A percentile compares a stretch with the other conserved stretches of the same genome.
These are phyloP conservation scores for Achaetomium macrosporum DNA, from an alignment of 2,329 filamentous ascomycete species.

Conservation along the genomic window DNA sequence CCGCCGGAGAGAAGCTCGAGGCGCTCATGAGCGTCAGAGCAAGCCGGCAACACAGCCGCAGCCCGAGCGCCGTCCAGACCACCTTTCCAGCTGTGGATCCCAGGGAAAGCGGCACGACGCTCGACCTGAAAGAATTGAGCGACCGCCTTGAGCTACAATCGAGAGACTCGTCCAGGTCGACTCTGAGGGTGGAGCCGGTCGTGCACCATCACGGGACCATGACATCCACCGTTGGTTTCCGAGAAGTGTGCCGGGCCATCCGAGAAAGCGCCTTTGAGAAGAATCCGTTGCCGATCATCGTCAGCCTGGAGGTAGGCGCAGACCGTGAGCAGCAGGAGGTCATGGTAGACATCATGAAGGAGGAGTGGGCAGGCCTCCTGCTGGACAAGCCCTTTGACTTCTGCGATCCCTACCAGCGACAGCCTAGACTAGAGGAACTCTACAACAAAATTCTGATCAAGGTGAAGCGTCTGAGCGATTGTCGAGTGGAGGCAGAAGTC, in stretches of 20 bases:
- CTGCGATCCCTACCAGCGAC: constrained; percentile 46
- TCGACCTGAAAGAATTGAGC: constrained; percentile 32
- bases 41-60: constrained; percentile 35
- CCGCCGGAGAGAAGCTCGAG: constrained; percentile 36
- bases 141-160: constrained; percentile 24
- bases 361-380: constrained; percentile 74
- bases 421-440: constrained; percentile 67
- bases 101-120: constrained; percentile 24
- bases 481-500: constrained; percentile 26
- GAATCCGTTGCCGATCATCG: constrained; percentile 75
- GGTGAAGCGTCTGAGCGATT: constrained; percentile 55
- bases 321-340: constrained; percentile 75
- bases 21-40: constrained; percentile 26
- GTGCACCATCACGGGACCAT: constrained; percentile 79
- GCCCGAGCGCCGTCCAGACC: constrained; percentile 33
- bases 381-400: constrained; percentile 53
- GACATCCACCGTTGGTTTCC: constrained; percentile 79
- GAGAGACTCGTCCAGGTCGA: constrained; percentile 21
- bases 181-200: constrained; percentile 58
- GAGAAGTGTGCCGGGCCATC: constrained; percentile 78
- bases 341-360: constrained; percentile 91
- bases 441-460: constrained; percentile 78
- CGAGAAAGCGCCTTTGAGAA: constrained; percentile 69
- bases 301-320: constrained; percentile 89
- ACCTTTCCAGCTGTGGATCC: constrained; percentile 16